Conservation (phyloP, 2,329 filamentous ascomycete species). For the Alternaria sp. region DNA sequence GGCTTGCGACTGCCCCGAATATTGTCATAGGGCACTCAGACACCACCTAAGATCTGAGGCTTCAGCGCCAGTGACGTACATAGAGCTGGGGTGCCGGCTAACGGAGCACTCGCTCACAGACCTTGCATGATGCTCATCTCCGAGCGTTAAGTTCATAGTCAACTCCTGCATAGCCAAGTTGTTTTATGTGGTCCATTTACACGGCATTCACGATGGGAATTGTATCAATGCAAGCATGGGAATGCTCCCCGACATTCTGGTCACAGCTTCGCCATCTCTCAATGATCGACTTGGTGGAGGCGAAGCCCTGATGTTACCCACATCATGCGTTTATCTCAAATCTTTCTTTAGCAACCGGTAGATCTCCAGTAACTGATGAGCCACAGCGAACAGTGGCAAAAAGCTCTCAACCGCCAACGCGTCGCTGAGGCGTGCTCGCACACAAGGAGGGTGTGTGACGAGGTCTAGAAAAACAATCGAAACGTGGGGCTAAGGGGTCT, state of each 20-base stretch:
- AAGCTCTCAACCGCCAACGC: constrained; percentile 15
- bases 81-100: constrained; percentile 17
- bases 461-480: constrained; percentile 15
- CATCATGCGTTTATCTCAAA: constrained; percentile 2
- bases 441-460: constrained; percentile 35
- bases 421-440: constrained; percentile 35
- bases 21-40: constrained; percentile 5
- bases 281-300: background rate
- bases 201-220: background rate
- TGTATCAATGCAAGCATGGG: constrained; percentile 1
- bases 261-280: constrained; percentile 2
- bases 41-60: constrained; percentile 7
- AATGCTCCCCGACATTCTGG: background rate
- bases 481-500: constrained; percentile 22
- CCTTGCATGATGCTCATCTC: constrained; percentile 40
- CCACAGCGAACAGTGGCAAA: constrained; percentile 28
- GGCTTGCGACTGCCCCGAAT: background rate
- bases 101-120: constrained; percentile 22
- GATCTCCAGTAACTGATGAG: constrained; percentile 4
- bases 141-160: constrained; percentile 19
- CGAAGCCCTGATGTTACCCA: constrained; percentile 8
- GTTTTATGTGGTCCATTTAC: constrained; percentile 3
- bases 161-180: constrained; percentile 5
- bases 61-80: constrained; percentile 35
- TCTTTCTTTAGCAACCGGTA: constrained; percentile 21